Percentiles rank a stretch among this genome's conserved stretches.
phyloP scores from a whole-genome alignment of 1,139 yeast genomes.

The Hyphopichia buzzinii region DNA sequence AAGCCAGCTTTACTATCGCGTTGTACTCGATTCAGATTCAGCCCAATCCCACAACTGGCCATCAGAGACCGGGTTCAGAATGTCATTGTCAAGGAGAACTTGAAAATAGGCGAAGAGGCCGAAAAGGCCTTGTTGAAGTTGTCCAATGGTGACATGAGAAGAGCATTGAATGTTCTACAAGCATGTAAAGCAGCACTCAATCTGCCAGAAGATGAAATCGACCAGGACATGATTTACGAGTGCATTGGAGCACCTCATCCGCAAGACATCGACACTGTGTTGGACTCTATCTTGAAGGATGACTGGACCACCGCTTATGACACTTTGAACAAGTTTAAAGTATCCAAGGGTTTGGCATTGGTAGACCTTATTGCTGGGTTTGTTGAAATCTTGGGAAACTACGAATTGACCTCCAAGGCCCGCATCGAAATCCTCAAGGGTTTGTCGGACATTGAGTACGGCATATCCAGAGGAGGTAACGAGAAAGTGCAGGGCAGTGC shows the following conservation, averaged over 20 bases:
- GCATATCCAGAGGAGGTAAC: conserved; percentile 88
- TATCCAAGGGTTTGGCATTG: conserved; percentile 79
- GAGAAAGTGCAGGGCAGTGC: conserved; percentile 91
- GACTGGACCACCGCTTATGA: conserved; percentile 82
- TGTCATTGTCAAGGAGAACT: conserved; percentile 67
- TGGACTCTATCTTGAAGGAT: conserved; percentile 76
- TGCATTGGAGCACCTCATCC: conserved; percentile 98
- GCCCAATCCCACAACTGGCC: conserved; percentile 71
- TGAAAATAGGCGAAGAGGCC: conserved; percentile 61
- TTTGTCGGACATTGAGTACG: conserved; percentile 83
- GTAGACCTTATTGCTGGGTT: conserved; percentile 81
- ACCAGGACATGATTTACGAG: conserved; percentile 77
- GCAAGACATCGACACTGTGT: conserved; percentile 68
- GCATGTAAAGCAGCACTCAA: conserved; percentile 84
- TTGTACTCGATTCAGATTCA: conserved; percentile 92
- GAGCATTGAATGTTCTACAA: conserved; percentile 89
- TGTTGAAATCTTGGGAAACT: conserved; percentile 62
- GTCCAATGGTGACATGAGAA: conserved; percentile 93
- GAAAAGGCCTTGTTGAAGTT: conserved; percentile 62
- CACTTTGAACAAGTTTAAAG: conserved; percentile 63
- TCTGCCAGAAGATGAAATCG: conserved; percentile 47
- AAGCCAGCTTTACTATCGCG: conserved; percentile 93
- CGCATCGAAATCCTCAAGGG: conserved; percentile 65
- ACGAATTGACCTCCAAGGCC: conserved; percentile 62
- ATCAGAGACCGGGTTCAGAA: conserved; percentile 62